A percentile compares a stretch with the other conserved stretches of the same genome.
Conservation (phyloP, 495 filamentous ascomycete genomes). For the Penicillium dipodomyicola region DNA sequence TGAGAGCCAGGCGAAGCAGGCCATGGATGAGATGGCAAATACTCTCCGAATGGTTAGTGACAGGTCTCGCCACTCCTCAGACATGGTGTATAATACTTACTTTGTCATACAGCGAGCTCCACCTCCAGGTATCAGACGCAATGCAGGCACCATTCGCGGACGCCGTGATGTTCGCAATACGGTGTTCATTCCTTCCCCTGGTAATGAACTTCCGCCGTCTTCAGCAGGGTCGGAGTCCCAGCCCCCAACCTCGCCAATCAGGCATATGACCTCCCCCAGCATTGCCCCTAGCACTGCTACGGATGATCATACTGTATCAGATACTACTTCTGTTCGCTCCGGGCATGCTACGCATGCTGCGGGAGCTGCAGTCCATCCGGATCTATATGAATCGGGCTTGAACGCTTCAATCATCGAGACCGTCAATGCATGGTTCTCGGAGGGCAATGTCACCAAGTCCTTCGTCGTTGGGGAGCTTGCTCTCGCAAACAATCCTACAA, state of each 20-base stretch:
- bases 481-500: slow-evolving; percentile 69
- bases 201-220: slow-evolving; percentile 18
- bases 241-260: slow-evolving; percentile 39
- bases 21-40: slow-evolving; percentile 87
- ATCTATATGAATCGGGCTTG: slow-evolving; percentile 75
- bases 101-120: slow-evolving; percentile 46
- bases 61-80: background rate
- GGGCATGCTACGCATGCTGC: slow-evolving; percentile 71
- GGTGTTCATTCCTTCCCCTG: slow-evolving; percentile 64
- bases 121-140: slow-evolving; percentile 58
- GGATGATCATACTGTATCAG: slow-evolving; percentile 65
- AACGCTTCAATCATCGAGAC: slow-evolving; percentile 92
- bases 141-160: slow-evolving; percentile 76
- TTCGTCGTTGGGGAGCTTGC: slow-evolving; percentile 89
- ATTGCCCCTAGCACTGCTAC: slow-evolving; percentile 31
- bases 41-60: slow-evolving; percentile 65
- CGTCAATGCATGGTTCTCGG: slow-evolving; percentile 77
- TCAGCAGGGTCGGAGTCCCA: slow-evolving; percentile 18
- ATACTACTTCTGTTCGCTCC: slow-evolving; percentile 89
- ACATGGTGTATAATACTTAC: slow-evolving; percentile 21
- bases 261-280: slow-evolving; percentile 46
- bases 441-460: slow-evolving; percentile 65
- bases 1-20: slow-evolving; percentile 80
- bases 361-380: slow-evolving; percentile 68
- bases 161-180: slow-evolving; percentile 90